Evolutionary conservation across 1,284 basidiomycete genomes (phyloP), one percentile per base, ranked within the genome.

Genomic region (Athelia psychrophila): DNA sequence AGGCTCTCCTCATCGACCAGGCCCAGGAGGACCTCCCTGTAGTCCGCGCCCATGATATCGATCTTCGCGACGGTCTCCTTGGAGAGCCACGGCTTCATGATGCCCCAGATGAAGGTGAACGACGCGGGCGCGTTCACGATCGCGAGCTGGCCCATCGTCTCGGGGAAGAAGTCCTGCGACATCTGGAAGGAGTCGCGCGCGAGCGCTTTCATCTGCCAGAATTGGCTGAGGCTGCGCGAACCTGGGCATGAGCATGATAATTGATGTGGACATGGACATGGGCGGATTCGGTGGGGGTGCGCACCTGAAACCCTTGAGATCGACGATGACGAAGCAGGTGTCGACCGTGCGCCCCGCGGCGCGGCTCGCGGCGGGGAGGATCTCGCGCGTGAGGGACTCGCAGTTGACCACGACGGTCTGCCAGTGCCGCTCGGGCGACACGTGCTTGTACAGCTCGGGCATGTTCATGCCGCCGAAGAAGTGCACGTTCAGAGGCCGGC

Each of bases 91-190:
- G 80, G 82, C 59, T 80, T 85, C 32, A 89, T 76, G 51, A 79
- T 69, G 46, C 72, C 68, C 86, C 86, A 89, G 54, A 89, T 88
- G 24, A 79, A 74, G 1, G 86, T 78, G 65, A 89, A 89, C 2
- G 83, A 81, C 10, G 78, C 71, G 1, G 87, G 86, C 0, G 86
- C 84, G 56, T 89, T 89, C 50, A 88, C 71, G 53, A 89, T 79
- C 6, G 75, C 77, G 24, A 88, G 68, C 58, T 84, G 79, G 2
- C 86, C 84, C 84, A 89, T 86, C 86, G 83, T 84, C 64, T 89
- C 86, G 2, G 87, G 86, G 57, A 78, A 88, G 64, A 86, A 88
- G 60, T 87, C 85, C 65, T 89, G 86, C 1, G 86, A 86, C 48
- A 89, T 73, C 58, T 88, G 83, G 66, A 89, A 86, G 3, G 81